phyloP scores from a whole-genome alignment of 495 filamentous ascomycete genomes.

The Trichocladium antarcticum region DNA sequence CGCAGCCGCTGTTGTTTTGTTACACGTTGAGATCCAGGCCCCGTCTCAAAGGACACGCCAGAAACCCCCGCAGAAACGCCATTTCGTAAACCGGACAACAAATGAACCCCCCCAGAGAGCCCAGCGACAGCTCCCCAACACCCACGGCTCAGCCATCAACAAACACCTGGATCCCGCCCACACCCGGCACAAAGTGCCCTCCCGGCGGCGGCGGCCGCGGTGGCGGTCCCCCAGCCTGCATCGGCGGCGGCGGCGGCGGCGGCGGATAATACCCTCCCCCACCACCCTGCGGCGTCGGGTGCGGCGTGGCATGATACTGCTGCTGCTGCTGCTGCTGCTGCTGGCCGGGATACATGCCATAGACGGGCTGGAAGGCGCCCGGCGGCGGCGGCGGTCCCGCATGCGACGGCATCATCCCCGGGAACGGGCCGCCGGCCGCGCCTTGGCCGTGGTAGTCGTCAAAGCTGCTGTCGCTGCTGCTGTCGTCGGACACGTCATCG shows the following conservation, averaged over 20 bases:
- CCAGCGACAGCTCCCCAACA: not conserved
- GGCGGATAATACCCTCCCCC: not conserved
- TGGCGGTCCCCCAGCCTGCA: not conserved
- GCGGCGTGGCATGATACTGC: not conserved
- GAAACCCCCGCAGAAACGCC: not conserved
- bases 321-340: not conserved
- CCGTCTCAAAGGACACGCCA: not conserved
- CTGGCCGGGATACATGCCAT: not conserved
- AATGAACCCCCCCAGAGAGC: not conserved
- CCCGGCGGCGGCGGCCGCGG: not conserved
- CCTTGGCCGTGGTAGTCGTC: not conserved
- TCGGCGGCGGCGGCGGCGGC: slow-evolving; percentile 4
- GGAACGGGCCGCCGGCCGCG: not conserved
- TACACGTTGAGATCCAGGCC: too few species aligned
- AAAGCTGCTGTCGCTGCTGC: slow-evolving; percentile 8
- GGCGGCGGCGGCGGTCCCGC: slow-evolving; percentile 3
- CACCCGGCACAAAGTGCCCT: slow-evolving; percentile 1
- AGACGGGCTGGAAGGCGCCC: slow-evolving; percentile 11
- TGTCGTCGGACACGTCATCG: not conserved
- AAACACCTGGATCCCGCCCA: slow-evolving; percentile 9
- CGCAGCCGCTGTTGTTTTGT: too few species aligned
- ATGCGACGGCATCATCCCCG: slow-evolving; percentile 6
- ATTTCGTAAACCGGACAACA: not conserved
- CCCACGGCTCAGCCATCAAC: slow-evolving; percentile 1
- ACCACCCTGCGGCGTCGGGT: not conserved